Conservation (phyloP, 225 moss, liverwort and hornwort genomes). For the Polytrichum formosum region DNA sequence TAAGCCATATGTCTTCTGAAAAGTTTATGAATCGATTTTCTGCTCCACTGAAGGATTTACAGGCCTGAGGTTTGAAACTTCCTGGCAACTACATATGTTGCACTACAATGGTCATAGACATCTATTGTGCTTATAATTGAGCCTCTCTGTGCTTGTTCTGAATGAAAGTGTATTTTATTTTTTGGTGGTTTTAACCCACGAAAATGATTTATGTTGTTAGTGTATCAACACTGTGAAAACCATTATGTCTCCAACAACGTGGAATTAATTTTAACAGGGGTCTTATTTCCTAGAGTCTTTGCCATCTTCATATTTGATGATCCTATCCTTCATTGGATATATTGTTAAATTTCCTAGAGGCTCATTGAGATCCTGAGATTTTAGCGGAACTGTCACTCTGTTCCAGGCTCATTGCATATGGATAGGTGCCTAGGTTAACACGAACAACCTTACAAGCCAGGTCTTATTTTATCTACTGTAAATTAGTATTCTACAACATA, state of each 20-base stretch:
- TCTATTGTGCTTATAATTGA: conserved; percentile 1
- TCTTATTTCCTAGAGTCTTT: background rate
- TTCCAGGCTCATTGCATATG: background rate
- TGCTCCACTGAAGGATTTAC: conserved; percentile 2
- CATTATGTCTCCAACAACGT: background rate
- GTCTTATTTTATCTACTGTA: no score
- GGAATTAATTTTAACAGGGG: background rate
- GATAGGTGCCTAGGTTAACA: background rate
- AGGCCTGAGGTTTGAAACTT: background rate
- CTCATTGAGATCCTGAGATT: conserved; percentile 4
- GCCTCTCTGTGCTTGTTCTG: background rate
- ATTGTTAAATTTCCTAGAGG: background rate
- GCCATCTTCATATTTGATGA: conserved; percentile 1
- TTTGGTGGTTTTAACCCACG: no score
- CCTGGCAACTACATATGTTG: conserved; percentile 2
- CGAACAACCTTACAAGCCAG: no score
- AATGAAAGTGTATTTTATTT: background rate
- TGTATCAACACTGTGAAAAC: no score
- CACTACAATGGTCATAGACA: background rate
- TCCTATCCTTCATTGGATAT: background rate
- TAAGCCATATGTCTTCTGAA: background rate
- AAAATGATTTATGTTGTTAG: no score
- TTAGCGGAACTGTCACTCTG: background rate
- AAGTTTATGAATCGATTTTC: background rate
- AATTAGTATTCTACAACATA: no score